These are phyloP conservation scores for Metarhizium anisopliae DNA, from an alignment of 2,329 filamentous ascomycete species.

Conservation along the genomic window DNA sequence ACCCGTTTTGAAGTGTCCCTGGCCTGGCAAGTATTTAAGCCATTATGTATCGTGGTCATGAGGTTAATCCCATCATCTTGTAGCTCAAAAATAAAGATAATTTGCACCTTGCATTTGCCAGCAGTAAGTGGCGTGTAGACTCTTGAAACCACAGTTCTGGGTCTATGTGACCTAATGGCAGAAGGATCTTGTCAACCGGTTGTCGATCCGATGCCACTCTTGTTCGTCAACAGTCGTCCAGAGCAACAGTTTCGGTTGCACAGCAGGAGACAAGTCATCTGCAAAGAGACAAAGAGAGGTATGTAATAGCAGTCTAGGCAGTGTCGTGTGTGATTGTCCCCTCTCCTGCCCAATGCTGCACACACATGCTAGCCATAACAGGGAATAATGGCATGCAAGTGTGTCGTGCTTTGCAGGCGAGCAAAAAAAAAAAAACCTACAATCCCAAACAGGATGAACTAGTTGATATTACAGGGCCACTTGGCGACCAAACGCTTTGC, in stretches of 20 bases:
- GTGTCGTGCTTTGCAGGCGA: conserved; percentile 2
- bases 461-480: not conserved
- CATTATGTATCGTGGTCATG: too few relatives aligned
- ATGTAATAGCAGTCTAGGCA: not conserved
- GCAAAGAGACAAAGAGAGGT: not conserved
- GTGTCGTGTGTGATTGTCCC: not conserved
- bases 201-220: not conserved
- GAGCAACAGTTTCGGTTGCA: not conserved
- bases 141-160: not conserved
- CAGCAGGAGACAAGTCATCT: not conserved
- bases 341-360: not conserved
- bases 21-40: not conserved
- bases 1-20: not conserved
- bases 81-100: not conserved
- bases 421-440: not conserved
- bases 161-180: not conserved
- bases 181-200: not conserved
- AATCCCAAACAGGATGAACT: not conserved
- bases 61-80: not conserved
- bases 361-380: not conserved
- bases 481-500: not conserved
- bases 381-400: conserved; percentile 1
- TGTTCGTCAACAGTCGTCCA: not conserved
- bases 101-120: not conserved
- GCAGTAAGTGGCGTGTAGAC: not conserved